Base-by-base conservation (phyloP, 2,329 filamentous ascomycete species). In the Cryphonectria naterciae region DNA sequence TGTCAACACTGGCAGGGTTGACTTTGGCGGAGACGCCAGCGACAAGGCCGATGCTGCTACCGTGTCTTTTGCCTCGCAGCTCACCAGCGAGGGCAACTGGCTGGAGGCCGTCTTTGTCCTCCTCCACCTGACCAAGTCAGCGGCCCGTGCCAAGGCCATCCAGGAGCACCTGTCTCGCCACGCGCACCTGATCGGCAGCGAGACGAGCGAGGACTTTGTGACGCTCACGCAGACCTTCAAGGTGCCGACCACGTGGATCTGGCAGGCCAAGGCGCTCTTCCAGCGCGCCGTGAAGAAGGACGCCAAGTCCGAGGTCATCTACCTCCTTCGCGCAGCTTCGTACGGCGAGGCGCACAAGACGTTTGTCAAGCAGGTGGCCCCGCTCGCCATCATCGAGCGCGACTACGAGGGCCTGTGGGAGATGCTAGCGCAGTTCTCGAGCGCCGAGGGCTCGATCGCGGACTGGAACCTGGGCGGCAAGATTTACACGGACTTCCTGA, bases 291-390 rank as follows among this genome's bases (percentile, higher is more conserved):
- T 90, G 63, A 89, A 87, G 76, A 89, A 90, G 74, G 89, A 95
- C 78, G 86, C 92, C 15, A 86, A 85, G 62, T 84, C 85, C 6
- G 93, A 97, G 80, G 92, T 95, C 13, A 87, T 91, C 68, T 96
- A 91, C 76, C 89, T 99, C 17, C 87, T 98, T 71, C 89, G 90
- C 65, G 95, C 94, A 2, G 87, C 88, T 54, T 90, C 93, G 58
- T 92, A 90, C 80, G 85, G 89, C 41, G 93, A 96, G 78, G 96
- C 96, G 0, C 96, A 98, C 81, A 88, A 90, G 39, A 93, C 95
- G 0, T 91, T 99, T 68, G 88, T 92, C 72, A 89, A 89, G 73
- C 87, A 92, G 74, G 94, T 98, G 41, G 96, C 93, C 0, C 96
- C 96, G 0, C 85, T 87, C 39, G 89, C 93, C 15, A 88, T 99